phyloP scores from a whole-genome alignment of 108 stramenopile genomes.

The Conticribra guillardii region DNA sequence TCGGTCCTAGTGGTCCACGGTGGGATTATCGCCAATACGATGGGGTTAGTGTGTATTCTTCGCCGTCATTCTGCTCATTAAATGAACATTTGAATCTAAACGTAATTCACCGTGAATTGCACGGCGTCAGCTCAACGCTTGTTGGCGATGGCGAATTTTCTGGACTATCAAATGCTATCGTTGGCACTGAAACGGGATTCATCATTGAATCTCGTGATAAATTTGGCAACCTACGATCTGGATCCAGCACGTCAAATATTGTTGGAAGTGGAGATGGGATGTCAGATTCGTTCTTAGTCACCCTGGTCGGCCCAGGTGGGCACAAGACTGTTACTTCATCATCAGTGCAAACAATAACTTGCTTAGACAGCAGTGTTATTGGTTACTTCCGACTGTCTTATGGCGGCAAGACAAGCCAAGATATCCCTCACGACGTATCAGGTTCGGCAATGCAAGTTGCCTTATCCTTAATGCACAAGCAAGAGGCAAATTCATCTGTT shows the following conservation, averaged over 20 bases:
- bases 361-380: constrained; percentile 22
- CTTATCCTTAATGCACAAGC: constrained; percentile 43
- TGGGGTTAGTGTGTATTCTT: constrained; percentile 56
- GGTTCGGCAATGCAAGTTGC: constrained; percentile 58
- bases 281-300: constrained; percentile 73
- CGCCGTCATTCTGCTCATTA: constrained; percentile 60
- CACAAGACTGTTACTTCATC: constrained; percentile 61
- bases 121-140: constrained; percentile 63
- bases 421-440: constrained; percentile 61
- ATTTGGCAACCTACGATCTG: constrained; percentile 77
- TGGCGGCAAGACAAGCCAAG: constrained; percentile 54
- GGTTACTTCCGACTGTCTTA: constrained; percentile 66
- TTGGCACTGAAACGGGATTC: constrained; percentile 64
- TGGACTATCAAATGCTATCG: constrained; percentile 59
- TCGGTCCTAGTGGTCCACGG: constrained; percentile 36
- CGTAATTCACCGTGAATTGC: constrained; percentile 75
- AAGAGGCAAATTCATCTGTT: constrained; percentile 19
- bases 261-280: constrained; percentile 63
- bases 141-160: constrained; percentile 22
- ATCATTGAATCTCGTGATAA: constrained; percentile 70
- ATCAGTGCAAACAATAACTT: constrained; percentile 58
- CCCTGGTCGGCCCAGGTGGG: constrained; percentile 56
- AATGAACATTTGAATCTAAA: constrained; percentile 33
- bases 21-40: constrained; percentile 64
- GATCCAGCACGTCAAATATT: constrained; percentile 53